Base-by-base conservation (phyloP, 148 eudicot species). In the Chenopodium berlandieri region DNA sequence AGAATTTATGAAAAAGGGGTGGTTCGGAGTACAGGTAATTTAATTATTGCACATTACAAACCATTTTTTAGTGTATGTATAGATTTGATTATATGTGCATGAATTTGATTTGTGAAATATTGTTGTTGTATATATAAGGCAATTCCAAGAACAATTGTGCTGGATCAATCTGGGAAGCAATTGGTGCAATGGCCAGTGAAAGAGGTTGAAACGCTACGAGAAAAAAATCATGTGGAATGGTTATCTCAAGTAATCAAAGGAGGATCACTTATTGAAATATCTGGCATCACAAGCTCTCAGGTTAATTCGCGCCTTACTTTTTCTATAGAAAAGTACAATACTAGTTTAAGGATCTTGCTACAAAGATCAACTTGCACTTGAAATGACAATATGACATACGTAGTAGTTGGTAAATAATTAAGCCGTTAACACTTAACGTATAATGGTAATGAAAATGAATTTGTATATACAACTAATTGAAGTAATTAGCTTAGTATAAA, bases 21-120 rank as follows among this genome's bases (percentile, higher is more conserved):
- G 94, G 94, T 82, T 87, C 20, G 90, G 93, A 19, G 20, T 88
- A 69, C 91, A 88, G 89, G 91, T 88, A 83, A 70, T 34, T 32
- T 5, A 67, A 9, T 48, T 9, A 27, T 27, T 27, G 14, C 60
- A 54, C 52, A 48, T 10, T 48, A 12, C 20, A 54, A 13, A 27
- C 60, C 60, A 54, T 54, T 54, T 2, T 16, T 12, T 27, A 27
- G 30, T 27, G 30, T 27, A 27, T 27, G 30, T 27, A 27, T 27
- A 27, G 30, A 27, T 27, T 27, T 27, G 30, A 27, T 27, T 27
- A 27, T 0, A 8, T 23, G 5, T 73, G 30, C 10, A 6, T 50
- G n/a, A 3, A 78, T 22, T 48, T n/a, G 12, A 1, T 30, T 31
- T 1, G 46, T 23, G 13, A 27, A 4, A 20, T 34, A 4, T 37